Percentiles rank a stretch among this genome's conserved stretches.
Evolutionary conservation across 1,139 yeast genomes (phyloP).

Genomic region (Suhomyces kunorum): DNA sequence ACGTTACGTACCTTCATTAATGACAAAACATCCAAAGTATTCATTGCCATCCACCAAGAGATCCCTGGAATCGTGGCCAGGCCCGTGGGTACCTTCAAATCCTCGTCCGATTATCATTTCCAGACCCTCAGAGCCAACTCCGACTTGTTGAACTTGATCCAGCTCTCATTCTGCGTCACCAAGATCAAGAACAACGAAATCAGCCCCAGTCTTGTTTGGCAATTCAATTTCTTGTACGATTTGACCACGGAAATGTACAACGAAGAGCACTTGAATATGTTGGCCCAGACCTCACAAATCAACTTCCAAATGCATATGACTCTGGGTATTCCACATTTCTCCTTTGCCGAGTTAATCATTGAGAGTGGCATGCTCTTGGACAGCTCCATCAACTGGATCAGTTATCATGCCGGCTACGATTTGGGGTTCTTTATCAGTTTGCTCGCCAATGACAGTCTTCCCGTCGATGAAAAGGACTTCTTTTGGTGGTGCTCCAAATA

Average conservation of each 20-base stretch:
- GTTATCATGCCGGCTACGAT: slow-evolving; percentile 94
- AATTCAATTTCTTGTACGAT: slow-evolving; percentile 87
- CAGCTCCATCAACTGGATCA: slow-evolving; percentile 77
- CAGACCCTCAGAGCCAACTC: slow-evolving; percentile 92
- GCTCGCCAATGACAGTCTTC: slow-evolving; percentile 74
- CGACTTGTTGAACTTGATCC: slow-evolving; percentile 82
- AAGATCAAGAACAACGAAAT: slow-evolving; percentile 75
- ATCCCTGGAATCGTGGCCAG: slow-evolving; percentile 96
- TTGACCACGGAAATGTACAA: slow-evolving; percentile 77
- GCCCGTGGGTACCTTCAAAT: slow-evolving; percentile 93
- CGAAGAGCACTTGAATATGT: slow-evolving; percentile 70
- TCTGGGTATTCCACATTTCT: slow-evolving; percentile 76
- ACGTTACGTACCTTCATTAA: slow-evolving; percentile 65
- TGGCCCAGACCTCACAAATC: slow-evolving; percentile 76
- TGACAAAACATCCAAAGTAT: slow-evolving; percentile 58
- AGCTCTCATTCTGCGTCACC: slow-evolving; percentile 81
- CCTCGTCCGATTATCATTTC: slow-evolving; percentile 90
- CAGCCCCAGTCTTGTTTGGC: slow-evolving; percentile 80
- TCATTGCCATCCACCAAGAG: slow-evolving; percentile 82
- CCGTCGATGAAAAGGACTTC: slow-evolving; percentile 79
- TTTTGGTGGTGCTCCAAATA: slow-evolving; percentile 68
- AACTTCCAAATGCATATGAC: slow-evolving; percentile 75
- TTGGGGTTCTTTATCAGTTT: slow-evolving; percentile 84
- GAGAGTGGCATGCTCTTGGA: slow-evolving; percentile 85
- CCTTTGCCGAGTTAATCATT: slow-evolving; percentile 81